These are phyloP conservation scores for Neonectria coccinea DNA, from an alignment of 2,329 filamentous ascomycete genomes.

Conservation along the genomic window DNA sequence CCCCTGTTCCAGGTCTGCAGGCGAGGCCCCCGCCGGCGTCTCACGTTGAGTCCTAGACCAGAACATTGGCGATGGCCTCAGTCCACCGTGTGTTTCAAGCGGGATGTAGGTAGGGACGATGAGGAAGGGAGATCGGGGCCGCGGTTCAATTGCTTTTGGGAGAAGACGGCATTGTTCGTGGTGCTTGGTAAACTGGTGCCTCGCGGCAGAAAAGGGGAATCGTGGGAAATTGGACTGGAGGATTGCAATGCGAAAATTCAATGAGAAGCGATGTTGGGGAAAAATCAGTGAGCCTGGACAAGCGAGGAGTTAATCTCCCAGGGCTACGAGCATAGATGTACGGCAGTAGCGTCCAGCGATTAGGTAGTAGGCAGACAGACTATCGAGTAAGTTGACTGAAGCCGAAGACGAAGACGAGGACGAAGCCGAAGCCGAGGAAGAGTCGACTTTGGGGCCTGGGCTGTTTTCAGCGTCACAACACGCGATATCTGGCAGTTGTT, in stretches of 20 bases:
- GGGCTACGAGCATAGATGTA: not conserved
- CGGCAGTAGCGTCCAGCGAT: not conserved
- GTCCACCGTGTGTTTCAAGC: slow-evolving; percentile 17
- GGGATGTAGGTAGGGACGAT: not conserved
- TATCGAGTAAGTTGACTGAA: not conserved
- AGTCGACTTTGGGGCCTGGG: slow-evolving; percentile 1
- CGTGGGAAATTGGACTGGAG: slow-evolving; percentile 18
- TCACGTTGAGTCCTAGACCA: slow-evolving; percentile 37
- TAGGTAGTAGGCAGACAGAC: not conserved
- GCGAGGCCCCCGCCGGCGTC: slow-evolving; percentile 35
- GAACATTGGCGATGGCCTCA: slow-evolving; percentile 26
- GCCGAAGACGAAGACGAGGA: slow-evolving; percentile 1
- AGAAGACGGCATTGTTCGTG: not conserved
- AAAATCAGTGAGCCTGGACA: slow-evolving; percentile 9
- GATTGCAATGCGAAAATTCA: not conserved
- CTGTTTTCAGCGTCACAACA: slow-evolving; percentile 26
- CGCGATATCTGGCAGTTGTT: slow-evolving; percentile 15
- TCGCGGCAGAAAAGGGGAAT: slow-evolving; percentile 11
- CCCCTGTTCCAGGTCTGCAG: slow-evolving; percentile 37
- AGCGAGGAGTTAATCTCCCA: not conserved
- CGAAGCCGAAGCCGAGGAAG: slow-evolving; percentile 1
- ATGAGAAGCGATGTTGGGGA: not conserved
- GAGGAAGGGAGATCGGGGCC: not conserved
- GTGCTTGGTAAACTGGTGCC: not conserved
- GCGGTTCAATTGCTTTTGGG: not conserved